Evolutionary conservation across 768 basidiomycete species (phyloP), one percentile per base, ranked within the genome.

Genomic region (Tricholomella constricta): DNA sequence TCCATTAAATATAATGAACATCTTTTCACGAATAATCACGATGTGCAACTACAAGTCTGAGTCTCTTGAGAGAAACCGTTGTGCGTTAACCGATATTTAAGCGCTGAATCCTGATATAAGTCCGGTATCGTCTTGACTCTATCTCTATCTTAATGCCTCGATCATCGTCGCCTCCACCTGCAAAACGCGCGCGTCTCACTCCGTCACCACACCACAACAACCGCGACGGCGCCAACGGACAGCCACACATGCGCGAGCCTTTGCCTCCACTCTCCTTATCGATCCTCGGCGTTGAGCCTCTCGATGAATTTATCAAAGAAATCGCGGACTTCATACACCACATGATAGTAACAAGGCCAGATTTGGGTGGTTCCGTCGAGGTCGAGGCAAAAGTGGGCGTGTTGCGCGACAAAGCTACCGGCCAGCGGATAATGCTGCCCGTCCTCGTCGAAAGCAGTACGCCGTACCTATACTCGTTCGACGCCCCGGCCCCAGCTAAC

Each of bases 221-320:
- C 34, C 41, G 38, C 35, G 53, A 58, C 25, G 25, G 55, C 40
- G 41, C 60, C 48, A 70, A 72, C 57, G 72, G 69, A 23, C 62
- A 64, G n/a, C n/a, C n/a, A n/a, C n/a, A n/a, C 42, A 61, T 64
- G 62, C 54, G 52, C 11, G 60, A 52, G 10, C 34, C 62, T 6
- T 65, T 88, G 15, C 86, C 84, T 4, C 86, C 86, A 3, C 80
- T 90, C 35, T 88, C 88, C 1, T 75, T 86, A 36, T 91, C 88
- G 14, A 91, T 95, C 57, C 82, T 97, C 25, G 89, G 89, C 48
- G 86, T 93, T 45, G 94, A 95, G 65, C 94, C 94, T 2, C 74
- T 92, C 26, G 94, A 97, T 69, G 94, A 96, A 65, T 94, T 97
- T 65, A 93, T 94, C 67, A 84, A 84, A 65, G 90, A 93, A 66